Evolutionary conservation across 2,329 filamentous ascomycete species (phyloP).

Genomic region (Coniochaeta hoffmannii): DNA sequence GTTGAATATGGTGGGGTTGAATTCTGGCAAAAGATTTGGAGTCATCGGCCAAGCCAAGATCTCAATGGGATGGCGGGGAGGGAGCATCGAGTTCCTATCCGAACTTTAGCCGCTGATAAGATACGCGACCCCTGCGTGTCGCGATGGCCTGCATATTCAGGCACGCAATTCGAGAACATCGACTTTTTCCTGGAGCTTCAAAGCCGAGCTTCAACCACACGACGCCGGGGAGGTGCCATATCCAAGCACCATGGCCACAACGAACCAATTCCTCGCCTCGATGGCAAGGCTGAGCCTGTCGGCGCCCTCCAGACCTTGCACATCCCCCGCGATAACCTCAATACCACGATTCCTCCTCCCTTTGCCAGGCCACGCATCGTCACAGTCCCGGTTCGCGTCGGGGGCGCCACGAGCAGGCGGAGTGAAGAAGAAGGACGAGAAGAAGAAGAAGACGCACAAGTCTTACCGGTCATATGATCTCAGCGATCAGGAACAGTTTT

Average conservation of each 20-base stretch:
- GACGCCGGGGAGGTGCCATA: not conserved
- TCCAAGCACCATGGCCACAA: conserved; percentile 35
- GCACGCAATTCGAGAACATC: not conserved
- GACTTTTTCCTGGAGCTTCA: conserved; percentile 2
- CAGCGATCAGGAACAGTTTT: conserved; percentile 62
- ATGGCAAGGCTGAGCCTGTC: conserved; percentile 43
- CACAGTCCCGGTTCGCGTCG: conserved; percentile 34
- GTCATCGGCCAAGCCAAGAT: not conserved
- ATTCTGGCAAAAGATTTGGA: not conserved
- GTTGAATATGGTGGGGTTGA: not conserved
- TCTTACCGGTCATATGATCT: conserved; percentile 60
- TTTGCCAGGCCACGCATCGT: conserved; percentile 21
- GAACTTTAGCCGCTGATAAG: not conserved
- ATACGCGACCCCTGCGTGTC: not conserved
- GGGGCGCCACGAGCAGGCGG: conserved; percentile 23
- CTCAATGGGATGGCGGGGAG: not conserved
- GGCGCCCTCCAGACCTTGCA: conserved; percentile 32
- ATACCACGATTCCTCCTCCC: conserved; percentile 45
- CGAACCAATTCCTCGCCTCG: conserved; percentile 46
- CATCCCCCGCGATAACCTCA: conserved; percentile 32
- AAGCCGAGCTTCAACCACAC: no score
- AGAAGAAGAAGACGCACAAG: conserved; percentile 57
- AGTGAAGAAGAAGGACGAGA: conserved; percentile 43
- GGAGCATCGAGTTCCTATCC: not conserved
- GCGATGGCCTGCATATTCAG: not conserved